Percentiles rank a stretch among this genome's conserved stretches.
phyloP scores from a whole-genome alignment of 2,329 filamentous ascomycete genomes.

The Aspergillus melleus region DNA sequence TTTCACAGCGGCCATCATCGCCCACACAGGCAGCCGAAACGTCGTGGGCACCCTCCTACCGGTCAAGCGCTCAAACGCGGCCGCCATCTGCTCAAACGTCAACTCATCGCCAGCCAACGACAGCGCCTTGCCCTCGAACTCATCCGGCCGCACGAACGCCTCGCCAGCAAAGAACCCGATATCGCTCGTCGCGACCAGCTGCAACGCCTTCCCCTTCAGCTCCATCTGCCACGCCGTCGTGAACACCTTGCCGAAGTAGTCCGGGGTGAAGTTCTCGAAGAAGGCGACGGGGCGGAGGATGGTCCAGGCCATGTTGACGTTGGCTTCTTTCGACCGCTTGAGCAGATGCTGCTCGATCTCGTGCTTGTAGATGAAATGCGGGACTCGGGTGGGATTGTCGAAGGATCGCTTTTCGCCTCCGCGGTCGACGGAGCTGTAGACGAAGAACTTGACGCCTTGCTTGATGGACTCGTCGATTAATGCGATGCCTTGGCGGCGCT shows the following conservation, averaged over 20 bases:
- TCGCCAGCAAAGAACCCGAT: constrained; percentile 54
- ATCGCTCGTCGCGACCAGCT: constrained; percentile 48
- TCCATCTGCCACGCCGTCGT: constrained; percentile 42
- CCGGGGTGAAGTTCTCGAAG: constrained; percentile 57
- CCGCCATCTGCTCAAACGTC: constrained; percentile 46
- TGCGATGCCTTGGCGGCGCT: constrained; percentile 58
- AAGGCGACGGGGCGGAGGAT: constrained; percentile 64
- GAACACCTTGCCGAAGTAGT: constrained; percentile 52
- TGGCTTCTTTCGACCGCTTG: constrained; percentile 36
- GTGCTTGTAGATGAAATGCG: constrained; percentile 64
- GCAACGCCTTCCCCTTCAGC: constrained; percentile 44
- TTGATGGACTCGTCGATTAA: constrained; percentile 60
- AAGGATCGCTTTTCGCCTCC: constrained; percentile 54
- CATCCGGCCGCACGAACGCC: constrained; percentile 48
- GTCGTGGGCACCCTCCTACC: constrained; percentile 45
- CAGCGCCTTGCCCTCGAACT: constrained; percentile 37
- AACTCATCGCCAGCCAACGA: constrained; percentile 56
- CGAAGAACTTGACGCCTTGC: constrained; percentile 58
- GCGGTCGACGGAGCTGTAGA: constrained; percentile 66
- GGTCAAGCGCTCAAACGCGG: constrained; percentile 48
- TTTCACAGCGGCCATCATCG: constrained; percentile 43
- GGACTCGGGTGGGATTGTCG: constrained; percentile 55
- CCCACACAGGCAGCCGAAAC: constrained; percentile 42
- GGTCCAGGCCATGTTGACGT: constrained; percentile 55
- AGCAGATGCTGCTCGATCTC: constrained; percentile 63